These are phyloP conservation scores for Mediolabrus comicus DNA, from an alignment of 108 stramenopile species.

Conservation along the genomic window DNA sequence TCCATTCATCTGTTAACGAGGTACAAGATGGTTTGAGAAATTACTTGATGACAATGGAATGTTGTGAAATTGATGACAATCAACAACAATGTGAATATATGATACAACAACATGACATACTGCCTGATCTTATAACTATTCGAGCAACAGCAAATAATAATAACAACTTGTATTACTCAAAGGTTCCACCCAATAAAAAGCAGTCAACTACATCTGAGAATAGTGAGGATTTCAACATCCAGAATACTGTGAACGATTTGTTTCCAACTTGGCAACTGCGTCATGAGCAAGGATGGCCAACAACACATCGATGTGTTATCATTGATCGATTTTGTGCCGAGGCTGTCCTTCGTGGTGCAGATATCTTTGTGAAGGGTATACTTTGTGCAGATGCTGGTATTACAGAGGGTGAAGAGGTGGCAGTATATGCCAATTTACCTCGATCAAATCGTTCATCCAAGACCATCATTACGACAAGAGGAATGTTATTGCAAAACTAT, in stretches of 20 bases:
- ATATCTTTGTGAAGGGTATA: slow-evolving; percentile 74
- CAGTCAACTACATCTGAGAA: background rate
- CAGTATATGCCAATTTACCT: slow-evolving; percentile 39
- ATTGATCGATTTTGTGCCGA: slow-evolving; percentile 78
- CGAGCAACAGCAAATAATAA: background rate
- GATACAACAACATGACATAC: slow-evolving; percentile 12
- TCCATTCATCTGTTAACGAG: slow-evolving; percentile 36
- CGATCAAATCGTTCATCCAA: slow-evolving; percentile 5
- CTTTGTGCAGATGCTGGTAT: slow-evolving; percentile 62
- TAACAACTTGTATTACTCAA: background rate
- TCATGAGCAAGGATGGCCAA: slow-evolving; percentile 59
- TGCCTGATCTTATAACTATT: slow-evolving; percentile 20
- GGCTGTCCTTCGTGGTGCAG: slow-evolving; percentile 73
- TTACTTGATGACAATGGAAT: background rate
- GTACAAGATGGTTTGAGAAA: slow-evolving; percentile 35
- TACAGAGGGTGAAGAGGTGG: slow-evolving; percentile 50
- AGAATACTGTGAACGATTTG: too few relatives aligned
- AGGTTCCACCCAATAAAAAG: background rate
- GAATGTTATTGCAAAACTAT: slow-evolving; percentile 48
- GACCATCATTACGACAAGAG: slow-evolving; percentile 38
- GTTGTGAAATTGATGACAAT: background rate
- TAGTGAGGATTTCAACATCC: too few relatives aligned
- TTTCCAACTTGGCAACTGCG: slow-evolving; percentile 38
- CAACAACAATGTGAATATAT: background rate
- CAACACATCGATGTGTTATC: slow-evolving; percentile 52